Evolutionary conservation across 2,329 filamentous ascomycete species (phyloP).

Genomic region (Penicillium vulpinum): DNA sequence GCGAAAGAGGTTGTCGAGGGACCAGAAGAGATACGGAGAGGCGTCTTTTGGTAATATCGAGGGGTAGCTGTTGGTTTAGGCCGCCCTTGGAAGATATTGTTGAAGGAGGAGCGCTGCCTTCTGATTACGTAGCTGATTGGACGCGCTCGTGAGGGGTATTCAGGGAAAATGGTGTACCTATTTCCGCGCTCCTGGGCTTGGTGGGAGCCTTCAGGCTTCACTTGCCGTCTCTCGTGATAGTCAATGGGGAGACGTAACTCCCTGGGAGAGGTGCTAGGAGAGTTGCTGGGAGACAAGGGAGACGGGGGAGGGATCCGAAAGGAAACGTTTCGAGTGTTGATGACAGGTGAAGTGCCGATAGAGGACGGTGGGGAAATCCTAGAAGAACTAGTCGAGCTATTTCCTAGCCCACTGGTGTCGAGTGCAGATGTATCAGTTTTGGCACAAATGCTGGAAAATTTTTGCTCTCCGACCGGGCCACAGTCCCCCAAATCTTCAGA

Average conservation of each 20-base stretch:
- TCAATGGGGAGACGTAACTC: not conserved
- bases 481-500: not conserved
- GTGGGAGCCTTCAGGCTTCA: too few species aligned
- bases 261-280: not conserved
- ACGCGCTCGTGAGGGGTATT: not conserved
- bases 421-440: not conserved
- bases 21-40: not conserved
- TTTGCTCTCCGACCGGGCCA: not conserved
- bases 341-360: not conserved
- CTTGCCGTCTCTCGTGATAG: not conserved
- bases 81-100: not conserved
- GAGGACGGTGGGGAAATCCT: not conserved
- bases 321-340: not conserved
- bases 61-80: not conserved
- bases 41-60: not conserved
- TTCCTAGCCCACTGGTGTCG: not conserved
- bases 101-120: not conserved
- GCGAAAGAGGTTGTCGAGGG: not conserved
- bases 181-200: not conserved
- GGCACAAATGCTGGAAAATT: not conserved
- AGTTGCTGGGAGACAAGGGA: too few species aligned
- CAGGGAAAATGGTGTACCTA: not conserved
- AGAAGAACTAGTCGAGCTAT: not conserved
- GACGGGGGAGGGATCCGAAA: not conserved
- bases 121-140: not conserved